Evolutionary conservation across 1,139 yeast species (phyloP), one percentile per base, ranked within the genome.

Genomic region (Geotrichum reessii): DNA sequence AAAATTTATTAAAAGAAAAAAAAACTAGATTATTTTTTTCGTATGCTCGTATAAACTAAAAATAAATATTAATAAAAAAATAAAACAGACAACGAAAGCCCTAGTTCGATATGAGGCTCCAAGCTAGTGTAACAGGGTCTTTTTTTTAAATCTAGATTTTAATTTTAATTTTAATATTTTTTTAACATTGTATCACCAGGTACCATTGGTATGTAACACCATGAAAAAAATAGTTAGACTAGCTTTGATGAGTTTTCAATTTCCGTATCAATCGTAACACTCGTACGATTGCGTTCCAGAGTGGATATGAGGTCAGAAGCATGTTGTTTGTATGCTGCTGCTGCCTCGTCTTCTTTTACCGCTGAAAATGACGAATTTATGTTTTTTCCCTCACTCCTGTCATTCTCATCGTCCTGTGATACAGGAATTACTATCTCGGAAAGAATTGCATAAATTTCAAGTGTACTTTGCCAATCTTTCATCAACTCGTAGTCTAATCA

Each of bases 401-500:
- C 44, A 12, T 37, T 37, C 3, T 37, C 9, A n/a, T 14, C 44
- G 21, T 2, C 17, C n/a, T 37, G 44, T 37, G 44, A 19, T 9
- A 19, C 44, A n/a, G 44, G 8, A 19, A 14, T 19, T 19, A 37
- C 8, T n/a, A 37, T 37, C 24, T 47, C 49, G 9, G 47, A 33
- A 1, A 56, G 47, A 22, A 27, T 24, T 4, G 37, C 24, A 17
- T 52, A 56, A 5, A 48, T 40, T 12, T 47, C 44, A n/a, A 14
- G 12, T 5, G 52, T 44, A 1, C 33, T 8, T 5, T 27, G 28
- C 58, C 58, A 56, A 19, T 56, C 54, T 19, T 56, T 52, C 17
- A 51, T 40, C 11, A 44, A 37, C 42, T 56, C 58, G 21, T 47
- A 56, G 24, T 21, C 56, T 53, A 22, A n/a, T 33, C 2, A 33